Percentiles rank a stretch among this genome's conserved stretches.
Conservation (phyloP, 208 protist species). For the Tritrichomonas foetus region DNA sequence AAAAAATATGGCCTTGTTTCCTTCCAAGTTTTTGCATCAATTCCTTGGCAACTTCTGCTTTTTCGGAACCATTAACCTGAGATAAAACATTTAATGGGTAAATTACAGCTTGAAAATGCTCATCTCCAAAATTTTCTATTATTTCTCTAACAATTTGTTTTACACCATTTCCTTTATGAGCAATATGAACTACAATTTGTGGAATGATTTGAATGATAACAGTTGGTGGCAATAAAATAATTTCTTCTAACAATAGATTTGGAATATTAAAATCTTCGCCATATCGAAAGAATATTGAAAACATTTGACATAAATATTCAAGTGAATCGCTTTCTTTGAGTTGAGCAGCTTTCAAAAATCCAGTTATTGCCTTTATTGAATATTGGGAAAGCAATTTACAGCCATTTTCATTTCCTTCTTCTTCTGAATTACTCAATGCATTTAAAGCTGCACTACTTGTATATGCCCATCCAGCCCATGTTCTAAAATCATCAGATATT, state of each 20-base stretch:
- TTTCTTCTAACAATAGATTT: not conserved
- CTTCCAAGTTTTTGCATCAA: not conserved
- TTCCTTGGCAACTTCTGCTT: not conserved
- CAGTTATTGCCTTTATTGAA: not conserved
- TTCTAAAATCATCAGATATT: not conserved
- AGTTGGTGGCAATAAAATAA: not conserved
- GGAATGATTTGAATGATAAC: conserved; percentile 7
- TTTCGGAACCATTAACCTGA: not conserved
- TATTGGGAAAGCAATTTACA: not conserved
- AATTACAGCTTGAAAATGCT: conserved; percentile 21
- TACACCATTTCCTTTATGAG: not conserved
- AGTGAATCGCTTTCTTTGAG: not conserved
- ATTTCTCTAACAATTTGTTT: not conserved
- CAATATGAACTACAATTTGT: not conserved
- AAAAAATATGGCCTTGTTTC: not conserved
- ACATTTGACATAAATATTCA: conserved; percentile 29
- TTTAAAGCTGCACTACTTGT: not conserved
- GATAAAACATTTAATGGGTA: not conserved
- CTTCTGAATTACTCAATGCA: not conserved
- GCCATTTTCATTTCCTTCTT: not conserved
- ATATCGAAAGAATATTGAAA: not conserved
- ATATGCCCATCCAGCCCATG: not conserved
- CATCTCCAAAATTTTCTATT: not conserved
- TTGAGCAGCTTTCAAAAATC: not conserved
- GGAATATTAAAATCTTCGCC: not conserved